Conservation (phyloP, 768 basidiomycete species). For the Sporobolomyces pararoseus region DNA sequence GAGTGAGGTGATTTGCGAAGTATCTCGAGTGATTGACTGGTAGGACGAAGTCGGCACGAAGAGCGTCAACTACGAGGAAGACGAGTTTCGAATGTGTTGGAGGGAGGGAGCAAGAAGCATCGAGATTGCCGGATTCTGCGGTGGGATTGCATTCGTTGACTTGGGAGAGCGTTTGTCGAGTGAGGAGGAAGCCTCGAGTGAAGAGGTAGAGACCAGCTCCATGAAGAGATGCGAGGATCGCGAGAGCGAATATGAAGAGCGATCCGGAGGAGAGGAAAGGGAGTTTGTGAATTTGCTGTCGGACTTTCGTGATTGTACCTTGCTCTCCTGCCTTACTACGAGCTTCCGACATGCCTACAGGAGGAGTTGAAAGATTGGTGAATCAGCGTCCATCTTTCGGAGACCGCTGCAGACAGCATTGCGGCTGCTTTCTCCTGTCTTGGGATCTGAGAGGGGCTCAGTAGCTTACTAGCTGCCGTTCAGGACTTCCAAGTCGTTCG, state of each 20-base stretch:
- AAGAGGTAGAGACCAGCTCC: conserved; percentile 79
- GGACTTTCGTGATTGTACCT: background rate
- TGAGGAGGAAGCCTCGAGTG: conserved; percentile 83
- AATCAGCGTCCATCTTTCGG: background rate
- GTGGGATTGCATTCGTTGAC: conserved; percentile 50
- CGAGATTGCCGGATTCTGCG: conserved; percentile 52
- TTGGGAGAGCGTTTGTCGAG: conserved; percentile 66
- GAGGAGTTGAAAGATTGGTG: background rate
- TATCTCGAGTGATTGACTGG: conserved; percentile 52
- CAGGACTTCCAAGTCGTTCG: too few species aligned
- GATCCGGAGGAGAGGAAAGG: conserved; percentile 25
- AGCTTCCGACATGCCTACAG: background rate
- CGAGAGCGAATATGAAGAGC: conserved; percentile 20
- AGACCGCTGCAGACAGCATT: too few species aligned
- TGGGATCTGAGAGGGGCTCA: background rate
- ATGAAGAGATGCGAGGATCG: conserved; percentile 55
- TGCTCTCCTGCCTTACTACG: background rate
- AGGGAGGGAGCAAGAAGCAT: conserved; percentile 54
- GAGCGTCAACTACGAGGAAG: conserved; percentile 80
- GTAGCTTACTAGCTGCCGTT: background rate
- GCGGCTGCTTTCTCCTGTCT: too few species aligned
- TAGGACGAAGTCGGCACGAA: conserved; percentile 89
- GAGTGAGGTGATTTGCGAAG: conserved; percentile 75
- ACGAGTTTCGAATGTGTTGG: conserved; percentile 76
- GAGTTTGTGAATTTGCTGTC: conserved; percentile 21